Base-by-base conservation (phyloP, 768 basidiomycete genomes). In the Exsudoporus frostii region DNA sequence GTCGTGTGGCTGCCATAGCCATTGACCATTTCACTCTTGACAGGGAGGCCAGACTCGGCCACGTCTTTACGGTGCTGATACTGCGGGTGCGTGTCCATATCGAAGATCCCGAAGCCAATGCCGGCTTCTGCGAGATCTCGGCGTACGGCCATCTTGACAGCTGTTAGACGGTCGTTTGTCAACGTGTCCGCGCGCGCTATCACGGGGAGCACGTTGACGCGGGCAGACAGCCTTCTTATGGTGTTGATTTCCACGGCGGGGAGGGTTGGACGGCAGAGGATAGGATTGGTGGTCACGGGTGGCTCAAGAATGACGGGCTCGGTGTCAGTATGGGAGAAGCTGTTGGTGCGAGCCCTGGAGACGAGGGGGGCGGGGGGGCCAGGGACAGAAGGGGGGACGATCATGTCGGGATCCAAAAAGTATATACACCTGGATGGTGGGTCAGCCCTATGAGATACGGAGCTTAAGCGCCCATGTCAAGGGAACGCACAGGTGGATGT, bases 91-190 rank as follows among this genome's bases (percentile, higher is more conserved):
- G 71, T 74, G 70, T 88, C 87, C 67, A 82, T 76, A 76, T 92
- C 90, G 73, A 93, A 92, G 59, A 93, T 90, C 62, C 90, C 90
- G 71, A 92, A 92, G 54, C 88, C 90, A 66, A 92, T 91, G 54
- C 90, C 90, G 44, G 87, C 86, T 59, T 87, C 85, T 37, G 89
- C 89, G 42, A 92, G 78, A 73, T 91, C 89, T 65, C 84, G 73
- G 60, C 88, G 82, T 65, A 93, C 80, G 57, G 89, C 90, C 64
- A 84, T 71, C 72, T 91, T 91, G 68, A 92, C 82, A 57, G 83
- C 83, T 48, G 83, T 80, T 53, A 93, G 80, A 59, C 89, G 85
- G 66, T 92, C 88, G 71, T 87, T 88, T 48, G 88, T 87, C 58
- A 93, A 77, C 55, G 82, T 77, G 74, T 93, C 91, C 25, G 90